Base-by-base conservation (phyloP, 345 rosid species). In the Carallia brachiata region DNA sequence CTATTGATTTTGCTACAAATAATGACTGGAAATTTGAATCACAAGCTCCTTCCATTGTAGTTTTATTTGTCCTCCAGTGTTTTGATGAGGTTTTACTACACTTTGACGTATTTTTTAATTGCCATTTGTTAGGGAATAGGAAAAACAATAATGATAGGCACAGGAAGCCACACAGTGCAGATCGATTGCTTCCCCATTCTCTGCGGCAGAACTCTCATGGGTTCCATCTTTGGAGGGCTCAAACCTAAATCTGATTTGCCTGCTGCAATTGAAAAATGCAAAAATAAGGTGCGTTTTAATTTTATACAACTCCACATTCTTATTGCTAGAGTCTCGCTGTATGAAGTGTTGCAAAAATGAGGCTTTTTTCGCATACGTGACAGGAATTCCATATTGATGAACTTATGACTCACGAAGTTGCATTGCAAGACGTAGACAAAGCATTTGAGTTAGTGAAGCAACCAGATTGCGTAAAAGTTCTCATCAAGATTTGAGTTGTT, bases 221-320 rank as follows among this genome's bases (percentile, higher is more conserved):
- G 85, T 1, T 69, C 85, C 31, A 13, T 80, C 58, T 88, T 88
- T n/a, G 97, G 92, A 55, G 94, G 91, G 63, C 76, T 85, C 68
- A 87, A 84, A 77, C 66, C 74, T 47, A 86, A 80, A 61, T 78
- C 86, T 2, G 82, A 88, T 4, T 76, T 88, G 36, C 86, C 89
- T n/a, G 7, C 73, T n/a, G 18, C 87, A 36, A 65, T 88, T 36
- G 52, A 79, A 7, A 85, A 82, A 55, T 86, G 85, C 81, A 77
- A 78, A 69, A 74, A 82, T 28, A 83, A 82, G 81, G 84, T 75
- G 9, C 5, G 32, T 48, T 17, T 18, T 56, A 5, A 2, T 34
- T 28, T 16, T 50, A 40, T 9, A 0, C 31, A 12, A 12, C 50
- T 44, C 50, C 16, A 44, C 15, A 9, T 15, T 44, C 50, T 3